phyloP scores from a whole-genome alignment of 2,329 filamentous ascomycete genomes.

The Cryphonectria carpinicola region DNA sequence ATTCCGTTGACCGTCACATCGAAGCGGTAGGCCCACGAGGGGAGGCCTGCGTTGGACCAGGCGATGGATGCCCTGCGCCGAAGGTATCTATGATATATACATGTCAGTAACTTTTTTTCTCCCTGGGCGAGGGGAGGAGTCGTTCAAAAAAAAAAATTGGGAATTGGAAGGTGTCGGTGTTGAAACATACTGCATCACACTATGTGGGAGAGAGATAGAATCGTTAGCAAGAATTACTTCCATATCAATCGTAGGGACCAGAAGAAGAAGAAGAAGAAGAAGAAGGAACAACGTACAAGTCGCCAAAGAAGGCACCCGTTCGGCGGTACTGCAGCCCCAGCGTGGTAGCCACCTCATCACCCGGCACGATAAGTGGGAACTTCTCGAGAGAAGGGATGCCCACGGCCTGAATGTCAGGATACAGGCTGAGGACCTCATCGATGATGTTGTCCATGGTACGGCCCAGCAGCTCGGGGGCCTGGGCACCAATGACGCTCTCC shows the following conservation, averaged over 20 bases:
- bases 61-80: slow-evolving; percentile 48
- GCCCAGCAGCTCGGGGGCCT: slow-evolving; percentile 18
- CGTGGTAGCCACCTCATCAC: slow-evolving; percentile 15
- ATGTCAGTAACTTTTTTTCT: slow-evolving; percentile 4
- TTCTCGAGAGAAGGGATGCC: slow-evolving; percentile 24
- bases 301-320: slow-evolving; percentile 26
- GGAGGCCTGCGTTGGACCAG: slow-evolving; percentile 52
- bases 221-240: neutral
- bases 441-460: slow-evolving; percentile 19
- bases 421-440: slow-evolving; percentile 21
- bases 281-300: slow-evolving; percentile 22
- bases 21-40: slow-evolving; percentile 47
- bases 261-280: too few species aligned
- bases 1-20: slow-evolving; percentile 43
- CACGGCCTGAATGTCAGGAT: slow-evolving; percentile 25
- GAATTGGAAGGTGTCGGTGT: neutral
- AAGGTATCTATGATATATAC: slow-evolving; percentile 14
- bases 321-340: slow-evolving; percentile 28
- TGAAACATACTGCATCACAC: slow-evolving; percentile 4
- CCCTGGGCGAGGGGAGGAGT: neutral
- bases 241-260: too few species aligned
- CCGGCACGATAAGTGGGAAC: slow-evolving; percentile 22
- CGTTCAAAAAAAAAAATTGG: neutral
- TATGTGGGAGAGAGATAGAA: neutral
- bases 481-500: slow-evolving; percentile 9